Evolutionary conservation across 495 filamentous ascomycete species (phyloP), one percentile per base, ranked within the genome.

Genomic region (Daldinia childiae): DNA sequence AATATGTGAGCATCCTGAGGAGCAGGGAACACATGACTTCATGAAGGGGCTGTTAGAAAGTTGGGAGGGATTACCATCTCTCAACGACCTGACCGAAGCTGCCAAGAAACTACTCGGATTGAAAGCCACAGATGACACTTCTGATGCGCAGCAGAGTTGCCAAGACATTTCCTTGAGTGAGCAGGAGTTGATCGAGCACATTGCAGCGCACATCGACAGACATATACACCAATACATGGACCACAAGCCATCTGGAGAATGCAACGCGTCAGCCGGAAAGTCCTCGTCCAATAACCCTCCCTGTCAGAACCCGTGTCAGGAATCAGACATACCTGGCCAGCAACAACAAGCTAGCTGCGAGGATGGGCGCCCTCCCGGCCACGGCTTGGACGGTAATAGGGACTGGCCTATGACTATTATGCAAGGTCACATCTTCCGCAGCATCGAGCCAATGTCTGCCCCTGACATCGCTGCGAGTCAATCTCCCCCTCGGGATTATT

Each of bases 331-430:
- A 14, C n/a, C 64, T 38, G 19, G 29, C 39, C 60, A 66, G 9
- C 61, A 65, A 24, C 45, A 41, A 34, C 3, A 39, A 58, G 50
- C 11, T 14, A 12, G 29, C 57, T 7, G 48, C 57, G 57, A 59
- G 30, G 56, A 66, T 54, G 62, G 32, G 15, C 21, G 32, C 29
- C 39, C 64, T 66, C 32, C 38, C 34, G 55, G 59, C 48, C 75
- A 75, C 14, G 73, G 75, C 50, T 66, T 75, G 54, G 75, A 77
- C 58, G 73, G 75, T 26, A 76, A 75, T 32, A 61, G 73, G 56
- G 75, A 77, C 58, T 73, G 64, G 58, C 75, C 70, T 59, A 26
- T 69, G 55, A 70, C 66, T 32, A 52, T 58, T 0, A 62, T 64
- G 24, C 58, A 57, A 34, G 54, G 41, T 9, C 75, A 58, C 21